Evolutionary conservation across 2,329 filamentous ascomycete species (phyloP).

Genomic region (Teratosphaeria viscida): DNA sequence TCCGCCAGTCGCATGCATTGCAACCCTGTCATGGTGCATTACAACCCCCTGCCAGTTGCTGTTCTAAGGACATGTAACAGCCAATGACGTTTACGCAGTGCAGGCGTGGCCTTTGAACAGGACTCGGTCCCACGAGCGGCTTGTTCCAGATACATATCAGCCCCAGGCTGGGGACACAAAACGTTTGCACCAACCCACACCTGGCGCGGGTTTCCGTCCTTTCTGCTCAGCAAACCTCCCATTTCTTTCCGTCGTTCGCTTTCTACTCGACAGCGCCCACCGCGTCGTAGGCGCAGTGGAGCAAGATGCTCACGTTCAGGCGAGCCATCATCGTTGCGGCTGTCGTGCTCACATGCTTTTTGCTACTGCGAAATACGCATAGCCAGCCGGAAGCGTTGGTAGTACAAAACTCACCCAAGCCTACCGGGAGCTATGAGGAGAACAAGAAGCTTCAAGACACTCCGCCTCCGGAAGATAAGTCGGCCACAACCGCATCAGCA

Average conservation of each 20-base stretch:
- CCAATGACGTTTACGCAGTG: not conserved
- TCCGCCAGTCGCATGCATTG: not conserved
- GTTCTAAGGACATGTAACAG: not conserved
- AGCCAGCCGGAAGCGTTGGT: conserved; percentile 8
- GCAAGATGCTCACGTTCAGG: conserved; percentile 63
- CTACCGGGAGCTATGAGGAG: conserved; percentile 26
- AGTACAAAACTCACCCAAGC: conserved; percentile 26
- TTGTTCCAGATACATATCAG: not conserved
- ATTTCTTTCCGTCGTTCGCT: not conserved
- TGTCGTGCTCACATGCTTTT: conserved; percentile 58
- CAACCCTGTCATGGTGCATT: not conserved
- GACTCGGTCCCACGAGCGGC: not conserved
- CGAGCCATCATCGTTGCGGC: conserved; percentile 63
- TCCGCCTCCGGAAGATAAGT: conserved; percentile 6
- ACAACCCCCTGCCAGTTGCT: not conserved
- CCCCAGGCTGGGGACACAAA: not conserved
- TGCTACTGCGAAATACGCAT: conserved; percentile 56
- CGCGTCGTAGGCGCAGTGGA: not conserved
- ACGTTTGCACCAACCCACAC: not conserved
- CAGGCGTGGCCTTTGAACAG: not conserved
- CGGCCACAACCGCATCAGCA: conserved; percentile 4
- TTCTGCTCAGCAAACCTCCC: not conserved
- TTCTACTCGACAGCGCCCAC: not conserved
- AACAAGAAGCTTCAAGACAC: conserved; percentile 25
- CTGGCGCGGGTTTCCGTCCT: not conserved